Percentiles rank a stretch among this genome's conserved stretches.
Conservation (phyloP, 73 alveolate genomes). For the Stentor roeselii region DNA sequence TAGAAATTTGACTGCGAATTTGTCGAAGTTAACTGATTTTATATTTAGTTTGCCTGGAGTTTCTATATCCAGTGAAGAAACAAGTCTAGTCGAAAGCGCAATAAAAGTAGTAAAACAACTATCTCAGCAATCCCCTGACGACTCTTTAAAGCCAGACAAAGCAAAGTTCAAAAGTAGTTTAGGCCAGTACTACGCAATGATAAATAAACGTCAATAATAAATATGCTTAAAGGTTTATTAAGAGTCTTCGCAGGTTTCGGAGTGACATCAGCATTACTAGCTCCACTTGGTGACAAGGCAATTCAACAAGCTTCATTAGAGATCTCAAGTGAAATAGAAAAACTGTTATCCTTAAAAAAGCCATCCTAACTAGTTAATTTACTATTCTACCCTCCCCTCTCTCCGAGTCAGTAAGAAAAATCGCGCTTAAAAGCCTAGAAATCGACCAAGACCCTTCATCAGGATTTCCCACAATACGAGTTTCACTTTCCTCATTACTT, state of each 20-base stretch:
- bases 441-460: not conserved
- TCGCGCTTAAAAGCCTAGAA: not conserved
- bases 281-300: not conserved
- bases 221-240: not conserved
- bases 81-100: not conserved
- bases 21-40: slow-evolving; percentile 5
- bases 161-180: not conserved
- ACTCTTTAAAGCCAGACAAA: not conserved
- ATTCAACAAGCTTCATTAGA: not conserved
- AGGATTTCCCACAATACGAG: not conserved
- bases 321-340: not conserved
- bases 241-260: not conserved
- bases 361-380: no score
- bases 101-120: not conserved
- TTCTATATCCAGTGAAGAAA: not conserved
- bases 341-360: no score
- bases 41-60: not conserved
- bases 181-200: slow-evolving; percentile 13
- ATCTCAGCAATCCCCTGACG: not conserved
- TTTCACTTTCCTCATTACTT: not conserved
- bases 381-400: no score
- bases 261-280: not conserved
- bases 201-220: not conserved
- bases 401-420: not conserved
- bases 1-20: not conserved